Base-by-base conservation (phyloP, 169 alveolate species). In the Plasmodium berghei region DNA sequence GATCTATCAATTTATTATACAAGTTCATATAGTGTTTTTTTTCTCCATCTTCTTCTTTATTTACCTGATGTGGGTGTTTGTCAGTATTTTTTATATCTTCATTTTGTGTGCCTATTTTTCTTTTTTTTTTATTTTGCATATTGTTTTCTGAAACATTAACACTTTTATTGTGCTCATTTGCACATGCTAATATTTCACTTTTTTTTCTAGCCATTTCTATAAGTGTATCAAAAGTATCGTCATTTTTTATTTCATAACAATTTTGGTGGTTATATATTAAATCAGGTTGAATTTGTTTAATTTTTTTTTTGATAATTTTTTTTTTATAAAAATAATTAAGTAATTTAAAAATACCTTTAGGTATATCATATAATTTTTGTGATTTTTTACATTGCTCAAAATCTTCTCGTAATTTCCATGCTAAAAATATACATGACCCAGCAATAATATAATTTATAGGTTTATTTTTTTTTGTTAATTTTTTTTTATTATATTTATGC, bases 331-430 rank as follows among this genome's bases (percentile, higher is more conserved):
- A 75, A 75, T 75, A 75, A 12, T 75, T 75, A 14, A 75, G 48
- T 8, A 75, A 28, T 55, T 75, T 75, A 75, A 75, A 75, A 62
- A 75, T 75, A 28, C 52, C 62, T 63, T 75, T 75, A 1, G 88
- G 88, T 46, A 75, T 63, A 22, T 75, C 88, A 56, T 62, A 63
- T 20, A 75, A 42, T 56, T 75, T 75, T 63, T 52, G 62, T 8
- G 88, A 62, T 49, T 63, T 75, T 20, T 22, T 62, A 20, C 45
- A 10, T 8, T 62, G 49, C 6, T 75, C 88, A 45, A 62, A 62
- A 55, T 75, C 88, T 67, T 75, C 88, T 42, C 88, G 8, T 55
- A 75, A 48, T 49, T 75, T 75, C 88, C 88, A 75, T 55, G 88
- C 88, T 10, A 75, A n/a, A 45, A 75, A 75, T 24, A 75, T 75